These are phyloP conservation scores for Typha latifolia DNA, from an alignment of 176 grass and related monocot genomes.

Conservation along the genomic window DNA sequence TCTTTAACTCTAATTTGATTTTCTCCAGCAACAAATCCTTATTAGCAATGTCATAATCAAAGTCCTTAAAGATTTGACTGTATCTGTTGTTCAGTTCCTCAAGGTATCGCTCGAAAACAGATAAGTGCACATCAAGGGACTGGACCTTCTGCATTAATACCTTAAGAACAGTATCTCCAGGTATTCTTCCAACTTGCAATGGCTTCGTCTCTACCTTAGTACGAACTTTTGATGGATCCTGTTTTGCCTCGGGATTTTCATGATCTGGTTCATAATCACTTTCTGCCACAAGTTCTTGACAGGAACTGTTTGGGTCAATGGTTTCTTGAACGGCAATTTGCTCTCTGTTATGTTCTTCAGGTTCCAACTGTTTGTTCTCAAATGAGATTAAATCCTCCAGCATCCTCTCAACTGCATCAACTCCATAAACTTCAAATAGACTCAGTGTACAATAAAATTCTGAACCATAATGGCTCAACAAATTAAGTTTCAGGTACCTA, in stretches of 20 bases:
- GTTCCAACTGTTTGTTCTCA: conserved; percentile 55
- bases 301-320: conserved; percentile 34
- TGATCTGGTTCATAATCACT: conserved; percentile 44
- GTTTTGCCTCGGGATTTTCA: conserved; percentile 33
- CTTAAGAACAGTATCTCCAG: conserved; percentile 90
- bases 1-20: conserved; percentile 63
- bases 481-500: conserved; percentile 78
- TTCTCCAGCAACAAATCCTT: conserved; percentile 58
- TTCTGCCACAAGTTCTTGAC: conserved; percentile 31
- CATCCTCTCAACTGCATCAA: conserved; percentile 98
- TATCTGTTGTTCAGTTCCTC: conserved; percentile 95
- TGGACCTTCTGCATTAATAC: conserved; percentile 94
- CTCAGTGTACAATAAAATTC: conserved; percentile 95
- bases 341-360: conserved; percentile 42
- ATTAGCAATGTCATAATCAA: conserved; percentile 73
- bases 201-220: conserved; percentile 37
- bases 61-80: conserved; percentile 84
- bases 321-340: conserved; percentile 31
- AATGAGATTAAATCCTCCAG: conserved; percentile 84
- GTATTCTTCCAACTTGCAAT: conserved; percentile 73
- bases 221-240: conserved; percentile 35
- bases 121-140: conserved; percentile 89
- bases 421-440: conserved; percentile 83
- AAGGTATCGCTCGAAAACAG: conserved; percentile 81
- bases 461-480: conserved; percentile 86